Percentiles rank a stretch among this genome's conserved stretches.
These are phyloP conservation scores for Prunus kanzakura DNA, from an alignment of 306 rosid genomes.

Conservation along the genomic window DNA sequence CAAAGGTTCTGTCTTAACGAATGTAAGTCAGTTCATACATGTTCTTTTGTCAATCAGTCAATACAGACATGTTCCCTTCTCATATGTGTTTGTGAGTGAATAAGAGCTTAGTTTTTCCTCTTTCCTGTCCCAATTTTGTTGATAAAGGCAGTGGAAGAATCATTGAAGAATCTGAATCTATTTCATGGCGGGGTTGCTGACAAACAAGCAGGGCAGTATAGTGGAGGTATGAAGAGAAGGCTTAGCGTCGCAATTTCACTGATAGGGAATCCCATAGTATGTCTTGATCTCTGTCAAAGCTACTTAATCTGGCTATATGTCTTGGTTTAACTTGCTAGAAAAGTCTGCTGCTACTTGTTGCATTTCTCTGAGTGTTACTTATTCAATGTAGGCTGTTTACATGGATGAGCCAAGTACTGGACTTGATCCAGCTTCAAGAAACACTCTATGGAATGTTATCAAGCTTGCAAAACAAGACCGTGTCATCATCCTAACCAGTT, in stretches of 20 bases:
- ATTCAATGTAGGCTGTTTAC: constrained; percentile 65
- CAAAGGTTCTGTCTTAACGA: constrained; percentile 58
- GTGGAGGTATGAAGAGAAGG: constrained; percentile 99
- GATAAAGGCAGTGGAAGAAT: constrained; percentile 90
- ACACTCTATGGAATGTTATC: constrained; percentile 81
- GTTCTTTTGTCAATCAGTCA: too few relatives aligned
- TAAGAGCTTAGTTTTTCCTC: background rate
- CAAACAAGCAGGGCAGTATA: constrained; percentile 74
- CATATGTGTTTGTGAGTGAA: too few relatives aligned
- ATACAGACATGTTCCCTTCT: background rate
- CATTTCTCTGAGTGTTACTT: background rate
- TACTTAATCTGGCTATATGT: background rate
- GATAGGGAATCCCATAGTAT: constrained; percentile 83
- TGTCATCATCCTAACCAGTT: constrained; percentile 92
- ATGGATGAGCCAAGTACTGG: constrained; percentile 98
- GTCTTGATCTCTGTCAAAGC: constrained; percentile 10
- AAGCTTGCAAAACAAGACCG: constrained; percentile 84
- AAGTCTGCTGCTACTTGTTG: constrained; percentile 14
- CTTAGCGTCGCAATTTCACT: constrained; percentile 97
- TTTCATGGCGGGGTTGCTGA: constrained; percentile 86
- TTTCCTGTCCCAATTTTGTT: constrained; percentile 13
- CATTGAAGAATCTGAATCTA: constrained; percentile 72
- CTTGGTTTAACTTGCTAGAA: background rate
- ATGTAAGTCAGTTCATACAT: constrained; percentile 41
- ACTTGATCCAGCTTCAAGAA: constrained; percentile 92